Evolutionary conservation across 73 alveolate species (phyloP).

Genomic region (Symbiodinium pilosum): DNA sequence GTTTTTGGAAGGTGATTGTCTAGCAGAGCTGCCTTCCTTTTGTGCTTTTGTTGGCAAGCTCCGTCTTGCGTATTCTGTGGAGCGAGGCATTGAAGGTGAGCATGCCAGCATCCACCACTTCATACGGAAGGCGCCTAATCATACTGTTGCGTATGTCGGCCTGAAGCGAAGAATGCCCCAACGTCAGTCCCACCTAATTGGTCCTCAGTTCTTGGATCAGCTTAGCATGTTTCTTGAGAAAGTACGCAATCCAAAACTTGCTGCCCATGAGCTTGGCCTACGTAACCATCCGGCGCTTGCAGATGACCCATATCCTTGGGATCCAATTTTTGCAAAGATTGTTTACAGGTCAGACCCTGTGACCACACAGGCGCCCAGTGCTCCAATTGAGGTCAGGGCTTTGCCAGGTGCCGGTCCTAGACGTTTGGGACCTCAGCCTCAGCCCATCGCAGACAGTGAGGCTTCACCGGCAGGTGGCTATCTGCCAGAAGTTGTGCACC

Average conservation of each 20-base stretch:
- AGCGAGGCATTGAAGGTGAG: neutral
- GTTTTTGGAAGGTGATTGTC: neutral
- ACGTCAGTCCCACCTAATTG: neutral
- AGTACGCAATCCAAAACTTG: neutral
- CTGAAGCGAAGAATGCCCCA: neutral
- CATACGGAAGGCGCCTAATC: neutral
- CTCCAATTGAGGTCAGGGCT: neutral
- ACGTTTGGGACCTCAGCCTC: neutral
- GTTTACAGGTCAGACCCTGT: neutral
- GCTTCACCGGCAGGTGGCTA: neutral
- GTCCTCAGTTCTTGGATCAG: neutral
- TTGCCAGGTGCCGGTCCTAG: neutral
- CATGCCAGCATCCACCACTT: neutral
- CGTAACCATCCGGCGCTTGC: neutral
- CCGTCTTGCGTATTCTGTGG: neutral
- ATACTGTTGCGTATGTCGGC: neutral
- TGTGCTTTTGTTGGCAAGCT: neutral
- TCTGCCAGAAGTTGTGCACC: neutral
- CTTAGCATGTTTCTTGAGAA: neutral
- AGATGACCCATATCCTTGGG: neutral
- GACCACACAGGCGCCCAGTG: neutral
- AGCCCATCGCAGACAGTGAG: neutral
- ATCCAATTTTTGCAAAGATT: neutral
- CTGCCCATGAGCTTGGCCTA: neutral
- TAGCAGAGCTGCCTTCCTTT: neutral